A percentile compares a stretch with the other conserved stretches of the same genome.
phyloP scores from a whole-genome alignment of 1,284 basidiomycete genomes.

The Boletus semigastroideus region DNA sequence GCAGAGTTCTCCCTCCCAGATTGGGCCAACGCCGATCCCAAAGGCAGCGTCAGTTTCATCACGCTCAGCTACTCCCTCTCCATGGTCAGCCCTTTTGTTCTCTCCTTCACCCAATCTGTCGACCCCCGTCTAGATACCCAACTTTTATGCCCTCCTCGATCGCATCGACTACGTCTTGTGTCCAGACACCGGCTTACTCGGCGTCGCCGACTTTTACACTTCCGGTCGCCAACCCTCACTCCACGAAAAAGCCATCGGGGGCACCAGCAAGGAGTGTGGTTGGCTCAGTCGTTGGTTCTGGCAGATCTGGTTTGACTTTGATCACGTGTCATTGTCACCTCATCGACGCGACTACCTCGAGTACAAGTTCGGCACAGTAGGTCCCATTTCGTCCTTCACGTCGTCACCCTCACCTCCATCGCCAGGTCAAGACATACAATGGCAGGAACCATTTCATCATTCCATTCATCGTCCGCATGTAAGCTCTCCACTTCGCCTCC shows the following conservation, averaged over 20 bases:
- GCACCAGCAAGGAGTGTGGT: conserved; percentile 65
- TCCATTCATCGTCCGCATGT: conserved; percentile 70
- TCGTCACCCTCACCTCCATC: neutral
- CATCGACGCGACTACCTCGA: conserved; percentile 76
- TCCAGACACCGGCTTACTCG: conserved; percentile 63
- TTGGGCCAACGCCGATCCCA: conserved; percentile 52
- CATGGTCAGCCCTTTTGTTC: conserved; percentile 46
- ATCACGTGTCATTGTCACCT: conserved; percentile 73
- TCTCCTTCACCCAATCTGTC: neutral
- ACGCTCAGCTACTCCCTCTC: conserved; percentile 75
- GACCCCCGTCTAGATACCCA: conserved; percentile 53
- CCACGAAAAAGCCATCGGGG: conserved; percentile 69
- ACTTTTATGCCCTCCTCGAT: conserved; percentile 70
- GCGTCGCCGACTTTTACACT: conserved; percentile 82
- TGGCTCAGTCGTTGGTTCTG: conserved; percentile 82
- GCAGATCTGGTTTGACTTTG: conserved; percentile 81
- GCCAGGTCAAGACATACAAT: conserved; percentile 64
- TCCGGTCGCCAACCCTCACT: conserved; percentile 57
- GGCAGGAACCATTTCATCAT: conserved; percentile 73
- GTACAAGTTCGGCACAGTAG: conserved; percentile 74
- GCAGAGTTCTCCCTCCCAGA: conserved; percentile 66
- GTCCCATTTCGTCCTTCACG: conserved; percentile 9
- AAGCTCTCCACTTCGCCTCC: conserved; percentile 13
- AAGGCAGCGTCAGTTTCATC: conserved; percentile 59
- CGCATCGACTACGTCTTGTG: conserved; percentile 70